phyloP scores from a whole-genome alignment of 1,284 basidiomycete genomes.

The Tausonia pullulans region DNA sequence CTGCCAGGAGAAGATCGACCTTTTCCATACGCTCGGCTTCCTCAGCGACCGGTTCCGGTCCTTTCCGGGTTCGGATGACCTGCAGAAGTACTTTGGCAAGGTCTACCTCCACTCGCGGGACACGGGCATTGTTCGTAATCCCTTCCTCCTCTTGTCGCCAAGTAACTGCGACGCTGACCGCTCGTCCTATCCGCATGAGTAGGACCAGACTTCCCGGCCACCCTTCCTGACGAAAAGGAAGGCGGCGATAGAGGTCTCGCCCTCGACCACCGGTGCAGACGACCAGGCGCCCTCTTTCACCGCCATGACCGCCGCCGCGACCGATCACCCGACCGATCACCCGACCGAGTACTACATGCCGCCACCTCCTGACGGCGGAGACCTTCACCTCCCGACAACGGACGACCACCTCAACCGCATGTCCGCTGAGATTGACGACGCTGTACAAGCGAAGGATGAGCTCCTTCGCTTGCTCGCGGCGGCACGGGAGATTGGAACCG shows the following conservation, averaged over 20 bases:
- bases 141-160: background rate
- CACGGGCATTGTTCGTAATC: slow-evolving; percentile 2
- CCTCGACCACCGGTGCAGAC: background rate
- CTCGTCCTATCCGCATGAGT: background rate
- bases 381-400: background rate
- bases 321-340: too few species aligned
- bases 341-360: too few species aligned
- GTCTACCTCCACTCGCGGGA: slow-evolving; percentile 6
- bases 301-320: too few species aligned
- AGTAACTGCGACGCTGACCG: too few species aligned
- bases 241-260: background rate
- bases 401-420: background rate
- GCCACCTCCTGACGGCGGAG: too few species aligned
- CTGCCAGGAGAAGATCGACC: slow-evolving; percentile 8
- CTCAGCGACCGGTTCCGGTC: slow-evolving; percentile 4
- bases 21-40: slow-evolving; percentile 14
- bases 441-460: background rate
- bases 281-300: background rate
- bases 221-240: background rate
- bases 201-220: background rate
- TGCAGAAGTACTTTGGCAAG: slow-evolving; percentile 5
- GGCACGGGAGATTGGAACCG: background rate
- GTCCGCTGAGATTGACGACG: background rate
- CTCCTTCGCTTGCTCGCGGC: background rate
- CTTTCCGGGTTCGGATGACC: slow-evolving; percentile 7